Conservation (phyloP, 169 alveolate genomes). For the Cryptosporidium tyzzeri region DNA sequence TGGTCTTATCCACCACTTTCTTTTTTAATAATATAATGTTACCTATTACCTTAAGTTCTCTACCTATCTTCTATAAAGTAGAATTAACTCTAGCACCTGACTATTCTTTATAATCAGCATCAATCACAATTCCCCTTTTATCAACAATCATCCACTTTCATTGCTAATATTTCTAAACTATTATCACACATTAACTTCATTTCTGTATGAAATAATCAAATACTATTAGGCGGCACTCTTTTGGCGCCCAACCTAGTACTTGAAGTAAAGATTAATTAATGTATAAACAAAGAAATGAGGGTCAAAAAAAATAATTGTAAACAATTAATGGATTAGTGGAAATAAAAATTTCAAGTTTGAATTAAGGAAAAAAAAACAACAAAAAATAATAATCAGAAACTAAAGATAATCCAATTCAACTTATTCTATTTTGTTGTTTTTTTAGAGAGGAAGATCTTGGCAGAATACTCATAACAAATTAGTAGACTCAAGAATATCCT, state of each 20-base stretch:
- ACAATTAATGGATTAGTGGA: slow-evolving; percentile 6
- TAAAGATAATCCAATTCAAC: background rate
- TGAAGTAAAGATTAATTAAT: slow-evolving; percentile 2
- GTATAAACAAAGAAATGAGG: background rate
- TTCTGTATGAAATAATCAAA: background rate
- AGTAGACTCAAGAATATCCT: background rate
- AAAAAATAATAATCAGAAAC: background rate
- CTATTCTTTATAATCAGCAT: background rate
- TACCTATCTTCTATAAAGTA: background rate
- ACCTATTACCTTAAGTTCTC: background rate
- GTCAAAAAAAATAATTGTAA: background rate
- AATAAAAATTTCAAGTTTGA: background rate
- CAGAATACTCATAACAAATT: background rate
- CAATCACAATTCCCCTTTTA: background rate
- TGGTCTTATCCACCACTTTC: background rate
- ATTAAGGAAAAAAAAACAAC: background rate
- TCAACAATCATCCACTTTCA: background rate
- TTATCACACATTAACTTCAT: background rate
- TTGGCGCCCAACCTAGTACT: background rate
- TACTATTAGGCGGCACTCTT: background rate
- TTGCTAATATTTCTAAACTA: background rate
- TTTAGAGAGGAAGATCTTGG: background rate
- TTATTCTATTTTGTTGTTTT: background rate
- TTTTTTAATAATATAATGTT: background rate
- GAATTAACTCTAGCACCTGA: background rate